Base-by-base conservation (phyloP, 2,329 filamentous ascomycete genomes). In the Xylariaceae sp. region DNA sequence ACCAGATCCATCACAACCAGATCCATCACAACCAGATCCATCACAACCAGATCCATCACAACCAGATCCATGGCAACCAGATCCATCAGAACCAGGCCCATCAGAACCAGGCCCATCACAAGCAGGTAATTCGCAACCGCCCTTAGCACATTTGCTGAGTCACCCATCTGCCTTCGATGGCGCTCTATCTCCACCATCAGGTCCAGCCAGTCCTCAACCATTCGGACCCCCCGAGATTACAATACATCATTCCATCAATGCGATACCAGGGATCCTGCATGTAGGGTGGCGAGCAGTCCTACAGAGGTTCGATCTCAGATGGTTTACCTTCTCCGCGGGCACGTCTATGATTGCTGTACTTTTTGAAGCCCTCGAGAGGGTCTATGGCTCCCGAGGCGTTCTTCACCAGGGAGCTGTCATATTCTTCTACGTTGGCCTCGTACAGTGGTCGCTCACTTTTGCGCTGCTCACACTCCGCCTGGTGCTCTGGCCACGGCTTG, bases 261-360 rank as follows among this genome's bases (percentile, higher is more conserved):
- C 13, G 7, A 9, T 6, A 33, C 24, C 17, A 9, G 24, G 30
- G 9, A 23, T 26, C 17, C 9, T 17, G 14, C 7, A 14, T 3
- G 4, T 8, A 4, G n/a, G 31, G 15, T 12, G 23, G 18, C 31
- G 31, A 19, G 2, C 3, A 13, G 9, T 14, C 11, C 8, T 40
- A 6, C 24, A 31, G 15, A n/a, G n/a, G 19, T 17, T 35, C 19
- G 26, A 40, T 15, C 35, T 40, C 15, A 12, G 31, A 13, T 40
- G 31, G 31, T 40, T 26, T 31, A 13, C 15, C 16, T 34, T 18
- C 18, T 4, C 31, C 11, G 9, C 19, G 12, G 19, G 14, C 14
- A 12, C 14, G 8, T 31, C 31, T 8, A 15, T 24, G 24, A 30
- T 19, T n/a, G n/a, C 31, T 6, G 17, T 34, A 29, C 31, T 39